Evolutionary conservation across 2,329 filamentous ascomycete genomes (phyloP).

Genomic region (Paraconiothyrium brasiliense): DNA sequence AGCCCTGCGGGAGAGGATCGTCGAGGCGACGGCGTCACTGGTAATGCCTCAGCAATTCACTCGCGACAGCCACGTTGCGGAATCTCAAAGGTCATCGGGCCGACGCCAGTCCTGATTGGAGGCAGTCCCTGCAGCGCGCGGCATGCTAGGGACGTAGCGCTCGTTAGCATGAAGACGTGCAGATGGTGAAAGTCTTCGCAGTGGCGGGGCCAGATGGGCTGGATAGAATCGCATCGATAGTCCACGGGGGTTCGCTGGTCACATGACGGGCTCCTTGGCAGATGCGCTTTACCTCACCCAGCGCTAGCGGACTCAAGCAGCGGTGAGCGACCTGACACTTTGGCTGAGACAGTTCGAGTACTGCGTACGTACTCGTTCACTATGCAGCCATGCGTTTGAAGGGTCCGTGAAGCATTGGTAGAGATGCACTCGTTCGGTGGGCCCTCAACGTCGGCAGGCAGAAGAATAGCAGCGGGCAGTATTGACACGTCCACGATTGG

Average conservation of each 20-base stretch:
- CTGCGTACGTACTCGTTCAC: background rate
- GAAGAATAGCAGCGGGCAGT: background rate
- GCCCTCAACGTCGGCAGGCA: background rate
- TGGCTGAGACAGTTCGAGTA: constrained; percentile 9
- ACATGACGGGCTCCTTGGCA: background rate
- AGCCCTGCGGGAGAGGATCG: constrained; percentile 22
- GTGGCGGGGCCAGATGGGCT: constrained; percentile 12
- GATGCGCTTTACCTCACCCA: background rate
- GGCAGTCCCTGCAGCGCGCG: constrained; percentile 10
- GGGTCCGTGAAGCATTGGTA: constrained; percentile 3
- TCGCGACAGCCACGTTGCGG: constrained; percentile 26
- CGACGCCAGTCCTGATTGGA: constrained; percentile 18
- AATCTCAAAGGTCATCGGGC: constrained; percentile 18
- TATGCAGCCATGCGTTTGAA: constrained; percentile 14
- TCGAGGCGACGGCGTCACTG: constrained; percentile 18
- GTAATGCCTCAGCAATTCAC: constrained; percentile 5
- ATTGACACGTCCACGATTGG: constrained; percentile 5
- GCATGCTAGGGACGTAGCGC: constrained; percentile 8
- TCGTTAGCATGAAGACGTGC: constrained; percentile 13
- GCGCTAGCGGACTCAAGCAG: constrained; percentile 9
- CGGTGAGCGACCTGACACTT: constrained; percentile 20
- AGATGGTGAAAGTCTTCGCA: constrained; percentile 1
- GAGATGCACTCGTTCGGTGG: constrained; percentile 10
- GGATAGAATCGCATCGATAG: background rate
- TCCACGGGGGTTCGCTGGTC: background rate